Conservation (phyloP, 1,284 basidiomycete genomes). For the Sphagnurus paluster region DNA sequence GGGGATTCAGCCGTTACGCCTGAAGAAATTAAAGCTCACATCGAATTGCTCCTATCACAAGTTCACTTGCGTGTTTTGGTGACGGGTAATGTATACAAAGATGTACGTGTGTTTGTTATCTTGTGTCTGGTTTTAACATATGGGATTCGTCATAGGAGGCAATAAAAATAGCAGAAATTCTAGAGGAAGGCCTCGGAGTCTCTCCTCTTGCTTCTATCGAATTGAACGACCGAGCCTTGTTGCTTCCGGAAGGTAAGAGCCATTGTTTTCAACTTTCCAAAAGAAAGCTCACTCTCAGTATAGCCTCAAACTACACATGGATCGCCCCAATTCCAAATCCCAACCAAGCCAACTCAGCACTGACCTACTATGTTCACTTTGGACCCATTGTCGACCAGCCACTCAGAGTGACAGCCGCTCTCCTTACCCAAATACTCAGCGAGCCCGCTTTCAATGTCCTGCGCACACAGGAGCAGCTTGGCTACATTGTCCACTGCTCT, state of each 20-base stretch:
- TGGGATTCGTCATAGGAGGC: constrained; percentile 60
- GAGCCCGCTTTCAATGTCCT: constrained; percentile 95
- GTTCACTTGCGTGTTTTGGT: constrained; percentile 79
- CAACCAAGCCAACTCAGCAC: constrained; percentile 84
- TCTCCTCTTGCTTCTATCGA: constrained; percentile 55
- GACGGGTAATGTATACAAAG: constrained; percentile 83
- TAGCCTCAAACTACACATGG: constrained; percentile 76
- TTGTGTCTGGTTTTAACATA: not conserved
- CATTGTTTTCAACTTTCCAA: not conserved
- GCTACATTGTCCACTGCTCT: constrained; percentile 80
- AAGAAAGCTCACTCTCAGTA: constrained; percentile 9
- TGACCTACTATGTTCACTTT: constrained; percentile 80
- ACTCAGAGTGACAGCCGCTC: constrained; percentile 57
- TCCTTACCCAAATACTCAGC: constrained; percentile 76
- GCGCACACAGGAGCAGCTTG: constrained; percentile 96
- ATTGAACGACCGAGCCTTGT: constrained; percentile 61
- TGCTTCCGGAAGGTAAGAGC: constrained; percentile 67
- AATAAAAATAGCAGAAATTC: constrained; percentile 67
- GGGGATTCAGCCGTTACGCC: constrained; percentile 57
- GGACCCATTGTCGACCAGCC: constrained; percentile 60
- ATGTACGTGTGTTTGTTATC: constrained; percentile 48
- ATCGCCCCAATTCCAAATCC: constrained; percentile 76
- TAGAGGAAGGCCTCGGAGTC: constrained; percentile 68
- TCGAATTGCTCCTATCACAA: constrained; percentile 62
- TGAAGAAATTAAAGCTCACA: constrained; percentile 75